Evolutionary conservation across 192 early-diverging fungal species (phyloP).

Genomic region (Coemansia sp.): DNA sequence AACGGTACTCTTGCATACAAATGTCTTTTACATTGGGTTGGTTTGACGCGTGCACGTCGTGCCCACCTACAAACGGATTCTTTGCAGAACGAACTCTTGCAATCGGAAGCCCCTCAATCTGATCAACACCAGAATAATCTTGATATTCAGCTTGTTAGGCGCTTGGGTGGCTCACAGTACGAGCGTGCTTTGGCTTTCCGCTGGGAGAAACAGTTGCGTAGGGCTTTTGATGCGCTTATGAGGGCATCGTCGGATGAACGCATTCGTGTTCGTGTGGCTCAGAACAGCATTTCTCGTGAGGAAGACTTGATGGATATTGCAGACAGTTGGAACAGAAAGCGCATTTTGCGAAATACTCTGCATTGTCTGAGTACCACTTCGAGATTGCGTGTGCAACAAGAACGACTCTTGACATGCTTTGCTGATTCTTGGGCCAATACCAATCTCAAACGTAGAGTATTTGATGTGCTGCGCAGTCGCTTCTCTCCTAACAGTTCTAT

Average conservation of each 20-base stretch:
- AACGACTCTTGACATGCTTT: conserved; percentile 21
- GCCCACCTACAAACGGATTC: no score
- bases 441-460: conserved; percentile 18
- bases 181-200: conserved; percentile 26
- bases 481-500: conserved; percentile 32
- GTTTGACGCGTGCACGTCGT: conserved; percentile 4
- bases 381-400: conserved; percentile 4
- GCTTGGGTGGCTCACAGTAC: neutral
- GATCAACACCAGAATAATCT: neutral
- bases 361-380: neutral
- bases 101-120: no score
- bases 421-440: conserved; percentile 40
- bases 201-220: conserved; percentile 40
- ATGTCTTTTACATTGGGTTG: conserved; percentile 31
- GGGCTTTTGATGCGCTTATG: conserved; percentile 27
- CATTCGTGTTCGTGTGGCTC: conserved; percentile 21
- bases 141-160: neutral
- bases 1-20: conserved; percentile 18
- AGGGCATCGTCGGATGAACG: conserved; percentile 14
- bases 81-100: no score
- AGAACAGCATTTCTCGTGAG: conserved; percentile 7
- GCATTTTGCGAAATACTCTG: conserved; percentile 5
- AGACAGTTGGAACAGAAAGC: conserved; percentile 1
- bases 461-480: conserved; percentile 27
- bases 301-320: conserved; percentile 10